Evolutionary conservation across 805 yeast genomes (phyloP).

Genomic region (Babjeviella inositovora): DNA sequence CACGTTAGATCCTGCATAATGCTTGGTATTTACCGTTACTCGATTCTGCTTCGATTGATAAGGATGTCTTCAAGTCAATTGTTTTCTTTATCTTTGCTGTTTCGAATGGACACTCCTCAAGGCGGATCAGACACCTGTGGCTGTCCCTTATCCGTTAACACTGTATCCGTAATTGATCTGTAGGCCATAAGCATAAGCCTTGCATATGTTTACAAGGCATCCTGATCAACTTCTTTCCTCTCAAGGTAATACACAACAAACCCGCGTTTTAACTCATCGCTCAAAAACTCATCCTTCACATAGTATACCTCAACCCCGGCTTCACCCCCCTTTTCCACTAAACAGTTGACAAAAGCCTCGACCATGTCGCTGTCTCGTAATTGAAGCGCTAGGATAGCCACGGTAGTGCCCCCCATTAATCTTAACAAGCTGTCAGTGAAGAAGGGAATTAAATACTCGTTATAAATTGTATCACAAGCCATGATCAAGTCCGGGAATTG

Average conservation of each 20-base stretch:
- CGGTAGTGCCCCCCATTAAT: slow-evolving; percentile 15
- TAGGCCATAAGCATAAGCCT: too few species aligned
- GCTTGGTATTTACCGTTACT: too few species aligned
- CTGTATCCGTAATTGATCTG: too few species aligned
- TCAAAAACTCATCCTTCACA: slow-evolving; percentile 14
- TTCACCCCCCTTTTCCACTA: slow-evolving; percentile 12
- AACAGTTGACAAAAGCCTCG: slow-evolving; percentile 22
- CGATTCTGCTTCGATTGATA: too few species aligned
- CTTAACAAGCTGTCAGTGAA: slow-evolving; percentile 24
- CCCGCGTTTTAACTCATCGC: slow-evolving; percentile 17
- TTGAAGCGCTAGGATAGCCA: slow-evolving; percentile 30
- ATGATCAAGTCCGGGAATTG: slow-evolving; percentile 26
- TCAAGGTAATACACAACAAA: slow-evolving; percentile 24
- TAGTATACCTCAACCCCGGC: slow-evolving; percentile 17
- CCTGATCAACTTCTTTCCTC: not conserved
- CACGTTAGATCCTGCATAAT: too few species aligned
- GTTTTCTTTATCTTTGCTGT: too few species aligned
- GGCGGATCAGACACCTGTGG: too few species aligned
- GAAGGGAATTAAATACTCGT: slow-evolving; percentile 35
- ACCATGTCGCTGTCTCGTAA: slow-evolving; percentile 33
- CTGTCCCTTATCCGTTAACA: too few species aligned
- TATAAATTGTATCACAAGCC: slow-evolving; percentile 55
- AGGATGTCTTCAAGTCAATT: too few species aligned
- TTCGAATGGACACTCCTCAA: too few species aligned
- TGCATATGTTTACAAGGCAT: not conserved